Conservation (phyloP, 208 protist species). For the Strigomonas galati region DNA sequence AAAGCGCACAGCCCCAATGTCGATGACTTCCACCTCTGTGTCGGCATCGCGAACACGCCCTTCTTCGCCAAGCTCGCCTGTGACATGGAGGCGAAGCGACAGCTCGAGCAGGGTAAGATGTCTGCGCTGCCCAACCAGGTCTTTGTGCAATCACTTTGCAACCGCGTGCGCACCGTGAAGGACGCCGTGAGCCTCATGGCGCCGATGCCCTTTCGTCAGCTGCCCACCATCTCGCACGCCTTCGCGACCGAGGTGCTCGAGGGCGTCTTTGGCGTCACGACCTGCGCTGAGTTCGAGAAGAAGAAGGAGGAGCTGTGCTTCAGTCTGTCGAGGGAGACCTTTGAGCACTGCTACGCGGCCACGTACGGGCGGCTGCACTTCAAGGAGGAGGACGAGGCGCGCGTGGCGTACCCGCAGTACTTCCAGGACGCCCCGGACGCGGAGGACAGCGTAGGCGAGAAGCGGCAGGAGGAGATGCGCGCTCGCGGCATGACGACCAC, state of each 20-base stretch:
- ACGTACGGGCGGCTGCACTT: slow-evolving; percentile 54
- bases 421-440: slow-evolving; percentile 1
- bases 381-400: slow-evolving; percentile 27
- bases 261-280: slow-evolving; percentile 53
- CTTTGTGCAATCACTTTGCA: slow-evolving; percentile 45
- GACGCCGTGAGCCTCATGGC: slow-evolving; percentile 41
- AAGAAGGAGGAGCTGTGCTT: slow-evolving; percentile 41
- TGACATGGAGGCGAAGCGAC: slow-evolving; percentile 38
- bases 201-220: slow-evolving; percentile 34
- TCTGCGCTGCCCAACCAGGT: slow-evolving; percentile 10
- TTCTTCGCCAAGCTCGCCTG: slow-evolving; percentile 85
- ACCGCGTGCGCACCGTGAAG: slow-evolving; percentile 33
- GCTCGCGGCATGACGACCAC: too few relatives aligned
- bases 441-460: too few relatives aligned
- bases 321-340: slow-evolving; percentile 44
- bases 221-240: slow-evolving; percentile 54
- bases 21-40: too few relatives aligned
- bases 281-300: slow-evolving; percentile 39
- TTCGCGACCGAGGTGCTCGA: slow-evolving; percentile 55
- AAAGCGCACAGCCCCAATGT: too few relatives aligned
- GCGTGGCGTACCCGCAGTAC: slow-evolving; percentile 27
- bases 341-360: slow-evolving; percentile 33
- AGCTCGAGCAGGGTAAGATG: background rate
- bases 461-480: too few relatives aligned
- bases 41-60: slow-evolving; percentile 57